Evolutionary conservation across 768 basidiomycete species (phyloP), one percentile per base, ranked within the genome.

Genomic region (Termitomyces bulborhizus): DNA sequence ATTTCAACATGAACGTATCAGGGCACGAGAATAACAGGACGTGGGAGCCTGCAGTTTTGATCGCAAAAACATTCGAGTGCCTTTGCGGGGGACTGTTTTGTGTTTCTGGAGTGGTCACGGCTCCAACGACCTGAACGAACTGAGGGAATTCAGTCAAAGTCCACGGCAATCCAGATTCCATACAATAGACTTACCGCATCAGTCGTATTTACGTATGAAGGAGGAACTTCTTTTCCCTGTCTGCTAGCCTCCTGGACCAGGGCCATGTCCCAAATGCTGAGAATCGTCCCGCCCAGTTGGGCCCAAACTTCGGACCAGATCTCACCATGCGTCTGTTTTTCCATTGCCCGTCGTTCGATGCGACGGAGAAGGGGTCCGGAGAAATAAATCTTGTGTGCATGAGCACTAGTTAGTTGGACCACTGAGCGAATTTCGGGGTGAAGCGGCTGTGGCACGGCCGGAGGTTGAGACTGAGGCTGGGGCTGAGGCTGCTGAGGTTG

Each of bases 21-120:
- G 88, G 87, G 66, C 93, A 95, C 8, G 93, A 89, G 72, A 98
- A 96, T 3, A 96, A 71, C 32, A 94, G 73, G 44, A 94, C 77
- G 67, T 98, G 98, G 31, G 86, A 86, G 21, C 96, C 96, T 0
- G 95, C 96, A 5, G 91, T 96, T 67, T 95, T 99, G 61, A 99
- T 77, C 0, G 92, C 91, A 55, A 98, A 79, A 51, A 98, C 88
- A 65, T 92, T 90, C 0, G 75, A 75, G 62, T 83, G 89, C 60
- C 82, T 80, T 64, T 80, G 79, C 0, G 78, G 61, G 1, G 86
- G 82, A 1, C 72, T 59, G 11, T 68, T 74, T 0, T 74, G 66
- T 0, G 80, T 78, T 6, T 80, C 73, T 1, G 86, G 85, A 18
- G 82, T 74, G 0, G 87, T 86, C 13, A 92, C 78, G 0, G 87